These are phyloP conservation scores for Sarocladium kiliense DNA, from an alignment of 2,329 filamentous ascomycete species.

Conservation along the genomic window DNA sequence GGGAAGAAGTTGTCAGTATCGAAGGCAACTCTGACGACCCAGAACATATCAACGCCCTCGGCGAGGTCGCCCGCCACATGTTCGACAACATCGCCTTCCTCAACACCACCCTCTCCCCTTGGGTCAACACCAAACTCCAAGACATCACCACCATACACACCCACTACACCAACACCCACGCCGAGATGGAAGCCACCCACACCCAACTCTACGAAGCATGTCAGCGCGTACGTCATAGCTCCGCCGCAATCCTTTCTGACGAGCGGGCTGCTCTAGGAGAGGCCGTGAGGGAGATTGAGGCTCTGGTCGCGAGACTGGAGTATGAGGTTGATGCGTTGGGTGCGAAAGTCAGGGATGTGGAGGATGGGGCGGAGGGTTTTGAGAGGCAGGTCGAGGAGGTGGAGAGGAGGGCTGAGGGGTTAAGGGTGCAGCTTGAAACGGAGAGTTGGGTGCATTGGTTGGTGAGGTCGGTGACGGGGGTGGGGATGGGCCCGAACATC, in stretches of 20 bases:
- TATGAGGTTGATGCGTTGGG: conserved; percentile 83
- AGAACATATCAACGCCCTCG: conserved; percentile 25
- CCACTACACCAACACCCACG: conserved; percentile 56
- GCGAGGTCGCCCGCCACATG: conserved; percentile 52
- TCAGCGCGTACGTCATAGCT: conserved; percentile 59
- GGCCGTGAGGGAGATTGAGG: conserved; percentile 71
- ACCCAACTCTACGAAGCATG: conserved; percentile 66
- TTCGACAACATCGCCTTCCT: conserved; percentile 48
- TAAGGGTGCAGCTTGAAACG: conserved; percentile 58
- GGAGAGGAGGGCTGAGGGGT: conserved; percentile 57
- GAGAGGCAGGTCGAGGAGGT: conserved; percentile 71
- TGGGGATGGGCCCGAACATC: conserved; percentile 56
- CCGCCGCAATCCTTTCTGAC: conserved; percentile 62
- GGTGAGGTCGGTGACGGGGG: conserved; percentile 54
- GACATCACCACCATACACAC: conserved; percentile 56
- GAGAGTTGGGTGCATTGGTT: conserved; percentile 63
- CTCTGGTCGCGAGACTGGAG: conserved; percentile 77
- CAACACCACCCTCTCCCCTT: conserved; percentile 49
- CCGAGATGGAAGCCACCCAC: conserved; percentile 63
- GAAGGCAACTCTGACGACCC: conserved; percentile 23
- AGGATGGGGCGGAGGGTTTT: conserved; percentile 75
- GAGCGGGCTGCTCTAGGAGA: conserved; percentile 67
- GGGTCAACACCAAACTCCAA: conserved; percentile 55
- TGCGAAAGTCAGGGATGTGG: conserved; percentile 79
- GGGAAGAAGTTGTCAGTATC: conserved; percentile 50